These are phyloP conservation scores for Hypoxylon perforatum DNA, from an alignment of 495 filamentous ascomycete species.

Conservation along the genomic window DNA sequence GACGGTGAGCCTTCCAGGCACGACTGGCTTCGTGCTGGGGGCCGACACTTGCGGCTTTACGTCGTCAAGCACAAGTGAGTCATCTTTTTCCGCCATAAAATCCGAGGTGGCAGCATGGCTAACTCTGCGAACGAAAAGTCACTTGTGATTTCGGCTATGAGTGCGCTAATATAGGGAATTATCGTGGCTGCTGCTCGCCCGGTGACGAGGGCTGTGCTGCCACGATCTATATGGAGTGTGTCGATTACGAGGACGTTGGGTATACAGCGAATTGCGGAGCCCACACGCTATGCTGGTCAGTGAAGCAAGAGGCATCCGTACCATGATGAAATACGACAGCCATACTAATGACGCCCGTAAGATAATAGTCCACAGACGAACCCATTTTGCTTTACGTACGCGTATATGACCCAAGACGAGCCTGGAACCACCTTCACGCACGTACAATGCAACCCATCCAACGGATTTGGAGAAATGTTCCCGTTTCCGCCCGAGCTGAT, in stretches of 20 bases:
- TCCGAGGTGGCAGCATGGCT: background rate
- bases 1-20: slow-evolving; percentile 14
- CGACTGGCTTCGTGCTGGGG: slow-evolving; percentile 34
- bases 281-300: slow-evolving; percentile 45
- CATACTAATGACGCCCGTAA: background rate
- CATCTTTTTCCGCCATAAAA: background rate
- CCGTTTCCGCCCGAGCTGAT: slow-evolving; percentile 37
- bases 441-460: slow-evolving; percentile 34
- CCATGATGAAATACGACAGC: background rate
- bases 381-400: slow-evolving; percentile 39
- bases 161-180: slow-evolving; percentile 38
- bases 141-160: slow-evolving; percentile 40
- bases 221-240: slow-evolving; percentile 39
- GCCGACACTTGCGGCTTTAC: slow-evolving; percentile 44
- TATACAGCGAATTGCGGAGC: slow-evolving; percentile 26
- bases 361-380: slow-evolving; percentile 23
- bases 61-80: slow-evolving; percentile 37
- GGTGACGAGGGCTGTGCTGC: slow-evolving; percentile 33
- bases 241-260: slow-evolving; percentile 27
- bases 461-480: slow-evolving; percentile 38
- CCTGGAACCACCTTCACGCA: slow-evolving; percentile 32
- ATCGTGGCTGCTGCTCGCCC: slow-evolving; percentile 41
- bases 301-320: slow-evolving; percentile 2
- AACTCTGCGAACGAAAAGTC: slow-evolving; percentile 21
- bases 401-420: slow-evolving; percentile 20